These are phyloP conservation scores for Peronospora farinosa DNA, from an alignment of 352 stramenopile genomes.

Conservation along the genomic window DNA sequence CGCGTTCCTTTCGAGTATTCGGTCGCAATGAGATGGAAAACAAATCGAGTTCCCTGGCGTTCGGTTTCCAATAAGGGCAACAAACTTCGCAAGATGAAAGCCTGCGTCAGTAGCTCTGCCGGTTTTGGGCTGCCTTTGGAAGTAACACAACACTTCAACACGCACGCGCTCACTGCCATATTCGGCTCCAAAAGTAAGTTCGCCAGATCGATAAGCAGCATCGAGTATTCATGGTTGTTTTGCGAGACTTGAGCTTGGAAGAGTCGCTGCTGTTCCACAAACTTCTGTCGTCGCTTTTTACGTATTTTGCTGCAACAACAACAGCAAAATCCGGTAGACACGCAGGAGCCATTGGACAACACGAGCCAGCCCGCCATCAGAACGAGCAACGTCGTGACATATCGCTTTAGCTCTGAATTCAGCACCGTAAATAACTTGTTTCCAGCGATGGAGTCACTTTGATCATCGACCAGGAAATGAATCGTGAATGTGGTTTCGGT, in stretches of 20 bases:
- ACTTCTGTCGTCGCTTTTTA: slow-evolving; percentile 30
- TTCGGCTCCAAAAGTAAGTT: slow-evolving; percentile 47
- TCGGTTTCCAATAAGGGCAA: slow-evolving; percentile 47
- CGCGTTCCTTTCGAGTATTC: slow-evolving; percentile 27
- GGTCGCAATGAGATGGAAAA: slow-evolving; percentile 37
- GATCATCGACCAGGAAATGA: slow-evolving; percentile 12
- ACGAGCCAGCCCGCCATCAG: slow-evolving; percentile 31
- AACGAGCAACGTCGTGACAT: slow-evolving; percentile 33
- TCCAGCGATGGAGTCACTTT: slow-evolving; percentile 3
- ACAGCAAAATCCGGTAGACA: slow-evolving; percentile 47
- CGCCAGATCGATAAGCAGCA: slow-evolving; percentile 40
- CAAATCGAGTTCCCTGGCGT: slow-evolving; percentile 38
- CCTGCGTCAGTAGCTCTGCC: slow-evolving; percentile 11
- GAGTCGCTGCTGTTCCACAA: slow-evolving; percentile 31
- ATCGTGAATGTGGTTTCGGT: slow-evolving; percentile 26
- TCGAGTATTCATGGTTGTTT: slow-evolving; percentile 72
- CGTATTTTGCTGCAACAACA: slow-evolving; percentile 40
- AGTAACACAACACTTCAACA: slow-evolving; percentile 24
- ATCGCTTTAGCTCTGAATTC: slow-evolving; percentile 27
- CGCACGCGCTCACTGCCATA: slow-evolving; percentile 22
- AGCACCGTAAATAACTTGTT: slow-evolving; percentile 18
- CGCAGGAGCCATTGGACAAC: slow-evolving; percentile 48
- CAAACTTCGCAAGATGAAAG: slow-evolving; percentile 36
- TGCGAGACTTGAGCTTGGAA: slow-evolving; percentile 52
- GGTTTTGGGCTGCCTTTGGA: not conserved